phyloP scores from a whole-genome alignment of 805 yeast genomes.

The Candida nemodendra region DNA sequence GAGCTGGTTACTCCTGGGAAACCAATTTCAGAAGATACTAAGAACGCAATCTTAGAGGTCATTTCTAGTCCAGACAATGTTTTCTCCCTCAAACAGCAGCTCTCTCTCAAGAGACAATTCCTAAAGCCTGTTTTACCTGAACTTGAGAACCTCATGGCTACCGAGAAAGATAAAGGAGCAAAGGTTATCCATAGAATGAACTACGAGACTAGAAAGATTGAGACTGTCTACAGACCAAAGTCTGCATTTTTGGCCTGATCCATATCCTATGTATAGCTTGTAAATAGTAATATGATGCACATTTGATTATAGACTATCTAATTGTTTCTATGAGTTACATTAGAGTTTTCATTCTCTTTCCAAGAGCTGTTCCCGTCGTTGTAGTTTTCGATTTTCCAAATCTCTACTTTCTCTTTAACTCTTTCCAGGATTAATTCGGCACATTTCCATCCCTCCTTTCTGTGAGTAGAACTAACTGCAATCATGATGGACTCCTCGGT shows the following conservation, averaged over 20 bases:
- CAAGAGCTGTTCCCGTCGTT: conserved; percentile 40
- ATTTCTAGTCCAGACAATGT: conserved; percentile 38
- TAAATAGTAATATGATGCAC: conserved; percentile 8
- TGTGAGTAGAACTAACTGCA: conserved; percentile 44
- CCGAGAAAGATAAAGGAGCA: conserved; percentile 45
- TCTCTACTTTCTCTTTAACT: conserved; percentile 44
- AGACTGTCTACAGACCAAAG: conserved; percentile 52
- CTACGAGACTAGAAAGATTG: conserved; percentile 50
- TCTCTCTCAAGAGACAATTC: conserved; percentile 44
- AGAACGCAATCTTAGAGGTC: conserved; percentile 40
- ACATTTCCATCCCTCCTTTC: conserved; percentile 48
- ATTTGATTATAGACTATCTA: too few species aligned
- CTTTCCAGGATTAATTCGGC: conserved; percentile 44
- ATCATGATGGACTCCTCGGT: conserved; percentile 45
- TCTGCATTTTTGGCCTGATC: conserved; percentile 40
- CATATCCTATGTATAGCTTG: neutral
- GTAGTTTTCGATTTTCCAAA: conserved; percentile 51
- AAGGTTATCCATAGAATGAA: conserved; percentile 60
- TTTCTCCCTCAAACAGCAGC: conserved; percentile 38
- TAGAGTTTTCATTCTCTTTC: conserved; percentile 41
- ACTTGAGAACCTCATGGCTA: conserved; percentile 33
- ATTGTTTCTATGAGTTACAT: conserved; percentile 6
- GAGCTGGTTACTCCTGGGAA: conserved; percentile 18
- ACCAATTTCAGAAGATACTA: conserved; percentile 37
- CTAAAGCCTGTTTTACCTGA: conserved; percentile 59